Evolutionary conservation across 306 rosid genomes (phyloP).

Genomic region (Sphenostylis stenocarpa): DNA sequence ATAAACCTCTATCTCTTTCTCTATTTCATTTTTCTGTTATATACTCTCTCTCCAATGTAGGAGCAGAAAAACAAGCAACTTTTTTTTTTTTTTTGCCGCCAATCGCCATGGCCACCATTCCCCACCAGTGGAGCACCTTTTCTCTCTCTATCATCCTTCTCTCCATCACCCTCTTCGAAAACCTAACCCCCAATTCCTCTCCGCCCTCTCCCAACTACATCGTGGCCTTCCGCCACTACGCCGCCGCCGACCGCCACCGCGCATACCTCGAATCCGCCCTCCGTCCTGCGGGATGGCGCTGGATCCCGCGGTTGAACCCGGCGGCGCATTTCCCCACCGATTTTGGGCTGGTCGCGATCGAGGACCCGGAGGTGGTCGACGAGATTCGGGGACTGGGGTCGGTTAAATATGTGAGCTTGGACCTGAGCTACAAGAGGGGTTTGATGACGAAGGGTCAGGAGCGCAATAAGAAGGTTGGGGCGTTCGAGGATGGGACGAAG

Average conservation of each 20-base stretch:
- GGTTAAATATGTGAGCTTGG: slow-evolving; percentile 83
- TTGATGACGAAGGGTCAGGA: slow-evolving; percentile 30
- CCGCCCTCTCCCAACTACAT: slow-evolving; percentile 52
- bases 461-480: slow-evolving; percentile 39
- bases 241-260: slow-evolving; percentile 55
- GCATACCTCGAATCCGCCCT: slow-evolving; percentile 55
- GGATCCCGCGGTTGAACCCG: slow-evolving; percentile 87
- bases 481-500: slow-evolving; percentile 73
- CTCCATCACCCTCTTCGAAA: slow-evolving; percentile 45
- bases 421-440: slow-evolving; percentile 64
- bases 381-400: slow-evolving; percentile 54
- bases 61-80: neutral
- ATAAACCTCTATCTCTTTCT: neutral
- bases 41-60: neutral
- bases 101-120: slow-evolving; percentile 38
- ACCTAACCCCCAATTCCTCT: slow-evolving; percentile 31
- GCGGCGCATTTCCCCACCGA: slow-evolving; percentile 81
- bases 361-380: slow-evolving; percentile 41
- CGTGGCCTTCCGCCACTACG: slow-evolving; percentile 68
- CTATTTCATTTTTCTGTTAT: neutral
- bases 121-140: neutral
- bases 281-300: slow-evolving; percentile 65
- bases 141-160: slow-evolving; percentile 39
- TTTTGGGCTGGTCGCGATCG: slow-evolving; percentile 75
- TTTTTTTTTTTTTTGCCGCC: neutral